These are phyloP conservation scores for Phyllosticta capitalensis DNA, from an alignment of 2,329 filamentous ascomycete species.

Conservation along the genomic window DNA sequence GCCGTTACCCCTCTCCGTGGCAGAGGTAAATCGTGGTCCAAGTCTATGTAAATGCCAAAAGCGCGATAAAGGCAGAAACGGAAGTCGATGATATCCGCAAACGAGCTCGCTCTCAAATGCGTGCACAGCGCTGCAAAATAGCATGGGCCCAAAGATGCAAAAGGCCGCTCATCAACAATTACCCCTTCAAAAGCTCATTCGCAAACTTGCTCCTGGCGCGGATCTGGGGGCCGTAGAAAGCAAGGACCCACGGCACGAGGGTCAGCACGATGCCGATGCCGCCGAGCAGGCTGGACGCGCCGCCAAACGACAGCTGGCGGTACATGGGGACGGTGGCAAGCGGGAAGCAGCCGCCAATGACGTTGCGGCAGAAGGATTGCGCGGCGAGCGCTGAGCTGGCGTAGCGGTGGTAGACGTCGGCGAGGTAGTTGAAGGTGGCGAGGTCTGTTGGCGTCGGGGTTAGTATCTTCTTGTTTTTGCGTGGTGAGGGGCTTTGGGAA, in stretches of 20 bases:
- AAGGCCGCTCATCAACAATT: background rate
- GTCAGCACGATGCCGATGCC: slow-evolving; percentile 59
- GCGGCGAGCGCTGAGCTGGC: slow-evolving; percentile 79
- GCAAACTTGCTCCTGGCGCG: slow-evolving; percentile 69
- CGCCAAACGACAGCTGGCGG: slow-evolving; percentile 56
- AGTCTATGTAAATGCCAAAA: background rate
- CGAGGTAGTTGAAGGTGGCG: slow-evolving; percentile 85
- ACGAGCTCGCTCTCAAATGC: background rate
- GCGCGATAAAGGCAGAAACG: background rate
- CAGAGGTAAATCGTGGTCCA: too few relatives aligned
- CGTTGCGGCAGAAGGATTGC: slow-evolving; percentile 76
- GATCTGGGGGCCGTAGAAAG: slow-evolving; percentile 69
- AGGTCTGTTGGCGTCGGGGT: slow-evolving; percentile 32
- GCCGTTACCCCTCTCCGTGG: too few relatives aligned
- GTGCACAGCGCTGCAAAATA: background rate
- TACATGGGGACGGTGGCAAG: slow-evolving; percentile 69
- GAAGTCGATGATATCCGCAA: too few relatives aligned
- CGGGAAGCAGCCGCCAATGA: slow-evolving; percentile 73
- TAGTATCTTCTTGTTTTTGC: slow-evolving; percentile 2
- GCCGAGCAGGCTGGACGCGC: slow-evolving; percentile 66
- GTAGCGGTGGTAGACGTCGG: slow-evolving; percentile 77
- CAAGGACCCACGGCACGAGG: slow-evolving; percentile 76
- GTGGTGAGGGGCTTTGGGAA: background rate
- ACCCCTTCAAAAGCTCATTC: slow-evolving; percentile 26
- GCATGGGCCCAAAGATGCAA: background rate